These are phyloP conservation scores for Malus orientalis DNA, from an alignment of 306 rosid species.

Conservation along the genomic window DNA sequence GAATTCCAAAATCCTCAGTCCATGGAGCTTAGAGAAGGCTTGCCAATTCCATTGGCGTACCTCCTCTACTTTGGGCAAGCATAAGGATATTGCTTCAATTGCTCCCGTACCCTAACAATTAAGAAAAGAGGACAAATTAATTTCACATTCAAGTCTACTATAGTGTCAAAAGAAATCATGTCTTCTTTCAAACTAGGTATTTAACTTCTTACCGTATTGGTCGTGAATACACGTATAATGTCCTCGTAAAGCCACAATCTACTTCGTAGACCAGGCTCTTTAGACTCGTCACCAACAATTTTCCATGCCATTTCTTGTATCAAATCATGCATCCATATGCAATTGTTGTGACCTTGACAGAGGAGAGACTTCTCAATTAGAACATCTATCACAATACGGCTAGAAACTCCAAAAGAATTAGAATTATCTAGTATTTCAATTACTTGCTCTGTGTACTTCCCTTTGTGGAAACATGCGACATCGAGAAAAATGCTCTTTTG, in stretches of 20 bases:
- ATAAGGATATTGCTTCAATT: constrained; percentile 1
- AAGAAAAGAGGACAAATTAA: not conserved
- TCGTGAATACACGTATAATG: too few relatives aligned
- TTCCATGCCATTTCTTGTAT: constrained; percentile 9
- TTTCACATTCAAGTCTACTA: not conserved
- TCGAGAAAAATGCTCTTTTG: constrained; percentile 8
- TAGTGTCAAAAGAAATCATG: not conserved
- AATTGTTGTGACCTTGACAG: not conserved
- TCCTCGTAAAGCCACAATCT: too few relatives aligned
- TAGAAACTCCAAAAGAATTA: not conserved
- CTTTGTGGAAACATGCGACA: constrained; percentile 3
- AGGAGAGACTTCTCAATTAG: not conserved
- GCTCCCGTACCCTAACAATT: not conserved
- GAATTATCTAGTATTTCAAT: not conserved
- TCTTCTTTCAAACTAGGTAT: not conserved
- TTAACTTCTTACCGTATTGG: not conserved
- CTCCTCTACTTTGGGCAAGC: not conserved
- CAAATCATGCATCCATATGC: not conserved
- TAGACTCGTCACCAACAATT: not conserved
- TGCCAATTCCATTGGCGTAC: constrained; percentile 3
- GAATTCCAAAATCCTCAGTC: not conserved
- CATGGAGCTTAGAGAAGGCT: constrained; percentile 4
- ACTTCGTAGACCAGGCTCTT: too few relatives aligned
- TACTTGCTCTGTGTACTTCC: constrained; percentile 14
- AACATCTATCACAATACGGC: not conserved